These are phyloP conservation scores for Lachnellula occidentalis DNA, from an alignment of 2,329 filamentous ascomycete species.

Conservation along the genomic window DNA sequence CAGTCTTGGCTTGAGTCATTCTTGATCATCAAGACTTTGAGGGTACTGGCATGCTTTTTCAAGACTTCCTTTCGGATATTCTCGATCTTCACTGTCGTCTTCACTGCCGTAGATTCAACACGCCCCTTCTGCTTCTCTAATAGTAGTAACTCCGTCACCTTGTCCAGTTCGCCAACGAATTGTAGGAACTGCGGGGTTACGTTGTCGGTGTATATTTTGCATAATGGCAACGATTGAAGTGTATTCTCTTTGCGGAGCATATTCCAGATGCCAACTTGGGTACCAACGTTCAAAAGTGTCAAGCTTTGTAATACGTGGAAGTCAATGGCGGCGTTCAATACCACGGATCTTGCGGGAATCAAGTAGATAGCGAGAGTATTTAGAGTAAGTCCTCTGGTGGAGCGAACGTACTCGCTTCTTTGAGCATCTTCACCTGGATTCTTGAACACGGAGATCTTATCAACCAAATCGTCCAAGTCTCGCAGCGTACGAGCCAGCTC, in stretches of 20 bases:
- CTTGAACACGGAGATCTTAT: slow-evolving; percentile 1
- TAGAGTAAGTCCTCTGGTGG: slow-evolving; percentile 53
- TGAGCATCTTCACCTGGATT: background rate
- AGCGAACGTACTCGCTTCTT: slow-evolving; percentile 48
- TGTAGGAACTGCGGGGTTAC: slow-evolving; percentile 51
- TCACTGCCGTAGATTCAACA: slow-evolving; percentile 48
- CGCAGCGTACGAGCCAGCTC: slow-evolving; percentile 11
- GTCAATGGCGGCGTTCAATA: slow-evolving; percentile 52
- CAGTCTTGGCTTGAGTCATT: slow-evolving; percentile 49
- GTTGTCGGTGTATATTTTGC: slow-evolving; percentile 58
- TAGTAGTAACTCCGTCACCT: slow-evolving; percentile 54
- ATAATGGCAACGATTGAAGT: slow-evolving; percentile 44
- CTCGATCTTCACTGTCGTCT: slow-evolving; percentile 46
- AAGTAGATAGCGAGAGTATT: slow-evolving; percentile 50
- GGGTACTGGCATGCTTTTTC: slow-evolving; percentile 49
- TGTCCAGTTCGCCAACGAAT: slow-evolving; percentile 46
- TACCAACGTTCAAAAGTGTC: slow-evolving; percentile 58
- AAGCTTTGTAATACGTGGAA: slow-evolving; percentile 50
- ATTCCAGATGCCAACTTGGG: slow-evolving; percentile 55
- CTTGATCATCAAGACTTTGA: slow-evolving; percentile 55
- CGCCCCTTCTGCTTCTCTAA: slow-evolving; percentile 48
- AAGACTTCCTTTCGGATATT: slow-evolving; percentile 53
- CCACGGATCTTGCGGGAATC: slow-evolving; percentile 54
- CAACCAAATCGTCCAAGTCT: slow-evolving; percentile 5
- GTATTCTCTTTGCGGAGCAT: slow-evolving; percentile 51